phyloP scores from a whole-genome alignment of 2,329 filamentous ascomycete species.

The Colletotrichum tropicale region DNA sequence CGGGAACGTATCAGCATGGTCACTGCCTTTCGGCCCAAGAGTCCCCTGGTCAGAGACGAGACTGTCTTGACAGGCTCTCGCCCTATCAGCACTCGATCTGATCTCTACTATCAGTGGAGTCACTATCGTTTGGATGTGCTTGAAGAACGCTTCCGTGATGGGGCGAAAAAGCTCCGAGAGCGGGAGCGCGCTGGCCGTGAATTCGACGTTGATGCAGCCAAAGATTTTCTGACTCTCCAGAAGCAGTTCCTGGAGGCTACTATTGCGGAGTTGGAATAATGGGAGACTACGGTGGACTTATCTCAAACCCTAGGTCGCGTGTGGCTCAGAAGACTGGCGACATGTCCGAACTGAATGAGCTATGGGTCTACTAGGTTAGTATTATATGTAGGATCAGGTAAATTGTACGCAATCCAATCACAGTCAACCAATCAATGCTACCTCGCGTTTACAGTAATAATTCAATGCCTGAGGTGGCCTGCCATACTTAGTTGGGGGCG shows the following conservation, averaged over 20 bases:
- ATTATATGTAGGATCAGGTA: not conserved
- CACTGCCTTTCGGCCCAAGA: constrained; percentile 67
- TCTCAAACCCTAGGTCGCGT: not conserved
- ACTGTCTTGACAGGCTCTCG: constrained; percentile 66
- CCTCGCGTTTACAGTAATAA: not conserved
- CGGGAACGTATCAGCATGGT: constrained; percentile 70
- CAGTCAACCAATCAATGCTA: not conserved
- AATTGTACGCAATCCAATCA: not conserved
- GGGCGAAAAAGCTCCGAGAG: not conserved
- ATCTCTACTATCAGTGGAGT: constrained; percentile 65
- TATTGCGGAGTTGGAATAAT: not conserved
- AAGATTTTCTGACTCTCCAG: not conserved
- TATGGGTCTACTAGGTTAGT: not conserved
- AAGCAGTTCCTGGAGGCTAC: not conserved
- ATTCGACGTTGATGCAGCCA: not conserved
- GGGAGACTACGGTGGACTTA: not conserved
- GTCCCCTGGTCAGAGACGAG: constrained; percentile 60
- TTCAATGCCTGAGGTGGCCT: not conserved
- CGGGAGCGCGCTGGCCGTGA: not conserved
- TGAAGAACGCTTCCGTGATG: constrained; percentile 51
- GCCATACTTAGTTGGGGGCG: not conserved
- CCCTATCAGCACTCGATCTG: constrained; percentile 58
- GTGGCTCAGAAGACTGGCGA: not conserved
- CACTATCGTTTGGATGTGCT: constrained; percentile 69
- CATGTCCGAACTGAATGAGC: not conserved